Evolutionary conservation across 352 stramenopile genomes (phyloP), one percentile per base, ranked within the genome.

Genomic region (Globisporangium lucens): DNA sequence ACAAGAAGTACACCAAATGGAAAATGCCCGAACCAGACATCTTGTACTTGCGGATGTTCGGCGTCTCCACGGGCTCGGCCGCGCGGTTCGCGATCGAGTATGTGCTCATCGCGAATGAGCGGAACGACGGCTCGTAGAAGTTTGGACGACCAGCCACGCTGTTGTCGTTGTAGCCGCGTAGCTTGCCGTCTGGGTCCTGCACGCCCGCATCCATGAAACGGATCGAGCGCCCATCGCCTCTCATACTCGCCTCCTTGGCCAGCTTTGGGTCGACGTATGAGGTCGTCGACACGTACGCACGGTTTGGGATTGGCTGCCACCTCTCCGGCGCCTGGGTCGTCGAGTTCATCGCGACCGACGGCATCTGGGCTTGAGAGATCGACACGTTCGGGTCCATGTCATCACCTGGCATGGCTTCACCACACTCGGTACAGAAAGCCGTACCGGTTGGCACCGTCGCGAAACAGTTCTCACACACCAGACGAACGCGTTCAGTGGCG

Each of bases 41-140:
- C 77, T 94, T 93, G 83, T 95, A 96, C 86, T 95, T 96, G 49
- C 89, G 87, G 33, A 96, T 94, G 77, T 96, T 96, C 53, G 89
- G 89, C 57, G 89, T 96, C 74, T 94, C 85, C 15, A 95, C 89
- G 0, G 89, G 87, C 61, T 96, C 89, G 47, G 85, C 89, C 9
- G 89, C 89, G 35, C 89, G 89, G 76, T 94, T 94, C 1, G 87
- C 89, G 70, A 96, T 96, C 67, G 87, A 95, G 74, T 95, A 96
- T 43, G 89, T 96, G 27, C 74, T 88, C 89, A 96, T 96, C 63
- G 89, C 89, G 57, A 96, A 96, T 72, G 87, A 95, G 0, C 89
- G 85, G 79, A 96, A 96, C 58, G 87, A 95, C 15, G 89, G 86
- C 70, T 96, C 87, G 77, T 96, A 96, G 69, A 89, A 94, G 75